These are phyloP conservation scores for Xerocomellus intermedius DNA, from an alignment of 768 basidiomycete genomes.

Conservation along the genomic window DNA sequence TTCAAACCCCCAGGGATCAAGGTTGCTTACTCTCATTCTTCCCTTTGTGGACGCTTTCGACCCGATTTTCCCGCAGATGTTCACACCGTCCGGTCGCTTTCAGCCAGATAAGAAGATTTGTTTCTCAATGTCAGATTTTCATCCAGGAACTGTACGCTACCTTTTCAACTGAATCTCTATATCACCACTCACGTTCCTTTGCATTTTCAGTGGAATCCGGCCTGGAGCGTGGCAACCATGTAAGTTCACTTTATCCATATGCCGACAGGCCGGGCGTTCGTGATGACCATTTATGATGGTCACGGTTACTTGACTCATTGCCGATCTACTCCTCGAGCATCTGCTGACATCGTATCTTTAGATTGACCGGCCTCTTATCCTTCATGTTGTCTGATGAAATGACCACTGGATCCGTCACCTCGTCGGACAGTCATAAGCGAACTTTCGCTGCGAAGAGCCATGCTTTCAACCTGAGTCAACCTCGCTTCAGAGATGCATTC, in stretches of 20 bases:
- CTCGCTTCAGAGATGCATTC: slow-evolving; percentile 84
- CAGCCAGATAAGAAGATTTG: slow-evolving; percentile 94
- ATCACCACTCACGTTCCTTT: slow-evolving; percentile 1
- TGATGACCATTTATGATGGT: slow-evolving; percentile 11
- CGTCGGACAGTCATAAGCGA: slow-evolving; percentile 76
- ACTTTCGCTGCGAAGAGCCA: slow-evolving; percentile 78
- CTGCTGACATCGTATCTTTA: slow-evolving; percentile 32
- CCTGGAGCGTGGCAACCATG: slow-evolving; percentile 96
- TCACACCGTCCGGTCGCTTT: slow-evolving; percentile 88
- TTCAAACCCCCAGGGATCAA: slow-evolving; percentile 98
- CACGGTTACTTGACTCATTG: slow-evolving; percentile 12
- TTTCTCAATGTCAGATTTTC: slow-evolving; percentile 97
- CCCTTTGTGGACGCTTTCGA: slow-evolving; percentile 2
- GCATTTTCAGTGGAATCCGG: slow-evolving; percentile 81
- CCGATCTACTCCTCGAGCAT: slow-evolving; percentile 4
- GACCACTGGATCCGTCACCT: slow-evolving; percentile 90
- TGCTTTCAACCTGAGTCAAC: slow-evolving; percentile 76
- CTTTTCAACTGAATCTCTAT: not conserved
- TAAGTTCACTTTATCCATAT: slow-evolving; percentile 39
- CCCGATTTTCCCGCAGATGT: slow-evolving; percentile 57
- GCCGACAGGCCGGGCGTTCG: slow-evolving; percentile 3
- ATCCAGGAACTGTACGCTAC: slow-evolving; percentile 75
- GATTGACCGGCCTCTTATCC: slow-evolving; percentile 87
- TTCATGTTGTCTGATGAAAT: slow-evolving; percentile 97
- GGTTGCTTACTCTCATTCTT: slow-evolving; percentile 41